Evolutionary conservation across 2,329 filamentous ascomycete species (phyloP), one percentile per base, ranked within the genome.

Genomic region (Sordariomycetes sp.): DNA sequence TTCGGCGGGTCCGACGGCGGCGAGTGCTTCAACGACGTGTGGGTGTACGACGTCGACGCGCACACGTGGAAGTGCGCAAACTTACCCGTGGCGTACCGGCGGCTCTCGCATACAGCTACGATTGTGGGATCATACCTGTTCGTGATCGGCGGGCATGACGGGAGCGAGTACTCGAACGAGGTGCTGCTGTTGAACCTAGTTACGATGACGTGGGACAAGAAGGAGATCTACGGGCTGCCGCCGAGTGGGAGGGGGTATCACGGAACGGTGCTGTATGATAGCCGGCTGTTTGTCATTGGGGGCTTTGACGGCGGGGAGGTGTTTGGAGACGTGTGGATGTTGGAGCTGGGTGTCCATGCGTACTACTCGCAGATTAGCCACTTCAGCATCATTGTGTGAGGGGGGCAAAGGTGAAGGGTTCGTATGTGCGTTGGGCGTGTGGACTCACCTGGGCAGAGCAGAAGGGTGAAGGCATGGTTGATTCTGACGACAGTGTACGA

Each of bases 281-380:
- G 81, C 63, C 76, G 85, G 55, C 70, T 88, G 48, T 70, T 88
- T 46, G 70, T 86, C 43, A 80, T 88, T 59, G 85, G 85, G 20
- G 85, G 85, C 0, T 88, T 87, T 63, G 85, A 88, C 68, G 85
- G 85, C 57, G 77, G 73, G 60, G 81, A 86, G 67, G 85, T 88
- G 25, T 88, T 87, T 74, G 79, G 79, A 40, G 85, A 88, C 61
- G 85, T 86, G 20, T 83, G 79, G 75, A 76, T 87, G 6, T 71
- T 88, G 58, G 85, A 88, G 71, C 71, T 88, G 64, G 85, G 83
- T 2, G 83, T 88, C 12, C 85, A 87, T 69, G 81, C 85, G 43
- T 88, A 88, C 67, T 88, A 87, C 66, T 87, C 84, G 61, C 85
- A 88, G 70, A 88, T 88, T 66, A 87, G 83, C 67, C 84, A 88